These are phyloP conservation scores for Inga oerstediana DNA, from an alignment of 306 rosid genomes.

Conservation along the genomic window DNA sequence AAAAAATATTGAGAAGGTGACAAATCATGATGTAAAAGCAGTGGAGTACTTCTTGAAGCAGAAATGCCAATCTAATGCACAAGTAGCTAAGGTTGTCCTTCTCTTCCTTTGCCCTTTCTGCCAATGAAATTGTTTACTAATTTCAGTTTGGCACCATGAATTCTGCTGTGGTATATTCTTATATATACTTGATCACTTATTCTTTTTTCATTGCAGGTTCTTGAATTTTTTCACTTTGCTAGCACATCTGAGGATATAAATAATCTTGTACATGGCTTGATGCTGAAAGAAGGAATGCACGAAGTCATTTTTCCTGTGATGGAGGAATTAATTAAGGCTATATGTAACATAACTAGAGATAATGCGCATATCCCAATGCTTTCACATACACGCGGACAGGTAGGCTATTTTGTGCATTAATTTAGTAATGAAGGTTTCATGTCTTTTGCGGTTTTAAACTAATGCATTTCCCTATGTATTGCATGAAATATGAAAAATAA, in stretches of 20 bases:
- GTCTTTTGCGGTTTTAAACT: constrained; percentile 14
- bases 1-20: constrained; percentile 70
- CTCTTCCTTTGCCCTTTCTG: not conserved
- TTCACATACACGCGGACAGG: constrained; percentile 99
- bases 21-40: constrained; percentile 91
- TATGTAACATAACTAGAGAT: constrained; percentile 64
- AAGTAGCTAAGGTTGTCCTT: constrained; percentile 64
- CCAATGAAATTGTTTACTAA: not conserved
- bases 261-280: constrained; percentile 86
- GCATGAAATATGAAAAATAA: not conserved
- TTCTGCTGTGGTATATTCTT: not conserved
- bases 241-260: constrained; percentile 94
- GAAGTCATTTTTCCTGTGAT: constrained; percentile 68
- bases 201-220: constrained; percentile 52
- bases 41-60: constrained; percentile 88
- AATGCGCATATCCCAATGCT: constrained; percentile 76
- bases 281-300: constrained; percentile 72
- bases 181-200: no score
- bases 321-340: constrained; percentile 59
- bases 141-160: not conserved
- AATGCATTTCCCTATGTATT: not conserved
- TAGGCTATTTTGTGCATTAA: constrained; percentile 35
- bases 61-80: constrained; percentile 66
- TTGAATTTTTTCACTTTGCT: constrained; percentile 88
- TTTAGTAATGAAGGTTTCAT: constrained; percentile 5